These are phyloP conservation scores for Melaleuca quinquenervia DNA, from an alignment of 345 rosid genomes.

Conservation along the genomic window DNA sequence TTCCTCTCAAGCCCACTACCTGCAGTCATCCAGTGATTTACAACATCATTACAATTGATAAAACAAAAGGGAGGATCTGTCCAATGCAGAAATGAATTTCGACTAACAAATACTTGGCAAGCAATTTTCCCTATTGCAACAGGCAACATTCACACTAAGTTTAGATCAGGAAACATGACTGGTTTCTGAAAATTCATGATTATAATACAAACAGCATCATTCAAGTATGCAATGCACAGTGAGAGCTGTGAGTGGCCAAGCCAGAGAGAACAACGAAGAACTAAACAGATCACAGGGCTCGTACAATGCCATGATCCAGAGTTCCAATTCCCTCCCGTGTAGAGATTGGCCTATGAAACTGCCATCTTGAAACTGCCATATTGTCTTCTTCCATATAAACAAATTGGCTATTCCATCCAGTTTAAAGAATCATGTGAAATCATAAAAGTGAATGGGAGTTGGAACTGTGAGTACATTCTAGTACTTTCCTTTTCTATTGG, in stretches of 20 bases:
- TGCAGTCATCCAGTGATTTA: neutral
- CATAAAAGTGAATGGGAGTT: neutral
- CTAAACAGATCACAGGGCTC: neutral
- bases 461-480: neutral
- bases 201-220: neutral
- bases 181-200: neutral
- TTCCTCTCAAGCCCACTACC: conserved; percentile 24
- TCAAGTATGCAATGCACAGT: neutral
- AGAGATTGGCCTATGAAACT: neutral
- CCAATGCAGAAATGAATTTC: neutral
- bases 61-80: neutral
- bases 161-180: neutral
- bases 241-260: neutral
- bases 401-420: neutral
- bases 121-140: neutral
- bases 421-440: neutral
- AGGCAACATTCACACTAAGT: neutral
- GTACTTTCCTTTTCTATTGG: neutral
- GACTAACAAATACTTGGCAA: neutral
- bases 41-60: neutral
- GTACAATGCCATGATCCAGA: neutral
- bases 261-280: neutral
- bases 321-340: neutral
- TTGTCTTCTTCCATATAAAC: neutral
- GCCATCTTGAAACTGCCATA: neutral